Evolutionary conservation across 768 basidiomycete species (phyloP).

Genomic region (Pisolithus orientalis): DNA sequence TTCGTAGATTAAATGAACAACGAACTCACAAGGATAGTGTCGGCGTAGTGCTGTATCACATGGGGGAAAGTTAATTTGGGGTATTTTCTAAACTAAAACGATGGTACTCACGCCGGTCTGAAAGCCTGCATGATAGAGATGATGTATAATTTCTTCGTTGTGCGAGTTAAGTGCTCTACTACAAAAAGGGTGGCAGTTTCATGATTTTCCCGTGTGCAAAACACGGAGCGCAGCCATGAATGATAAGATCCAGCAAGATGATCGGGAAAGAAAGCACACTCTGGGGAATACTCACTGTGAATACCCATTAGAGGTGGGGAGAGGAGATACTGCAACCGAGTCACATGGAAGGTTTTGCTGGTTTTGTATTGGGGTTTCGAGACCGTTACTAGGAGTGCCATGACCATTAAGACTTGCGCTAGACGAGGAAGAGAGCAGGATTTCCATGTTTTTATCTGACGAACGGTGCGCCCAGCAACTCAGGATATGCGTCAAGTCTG

Average conservation of each 20-base stretch:
- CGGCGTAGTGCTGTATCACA: slow-evolving; percentile 64
- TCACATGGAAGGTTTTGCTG: slow-evolving; percentile 33
- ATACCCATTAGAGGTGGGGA: slow-evolving; percentile 50
- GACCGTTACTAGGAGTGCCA: slow-evolving; percentile 44
- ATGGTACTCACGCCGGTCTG: slow-evolving; percentile 64
- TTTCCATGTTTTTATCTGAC: slow-evolving; percentile 18
- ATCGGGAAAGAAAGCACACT: slow-evolving; percentile 3
- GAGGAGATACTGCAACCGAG: slow-evolving; percentile 22
- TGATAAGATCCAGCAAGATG: slow-evolving; percentile 2
- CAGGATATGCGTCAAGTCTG: background rate
- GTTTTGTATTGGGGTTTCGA: slow-evolving; percentile 30
- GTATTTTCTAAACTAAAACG: slow-evolving; percentile 6
- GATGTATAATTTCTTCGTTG: slow-evolving; percentile 72
- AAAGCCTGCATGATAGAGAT: slow-evolving; percentile 75
- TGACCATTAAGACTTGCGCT: slow-evolving; percentile 44
- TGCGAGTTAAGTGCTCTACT: slow-evolving; percentile 53
- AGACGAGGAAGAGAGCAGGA: slow-evolving; percentile 26
- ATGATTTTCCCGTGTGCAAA: slow-evolving; percentile 5
- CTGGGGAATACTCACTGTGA: slow-evolving; percentile 43
- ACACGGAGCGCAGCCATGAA: slow-evolving; percentile 1
- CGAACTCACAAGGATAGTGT: slow-evolving; percentile 63
- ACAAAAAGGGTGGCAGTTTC: slow-evolving; percentile 2
- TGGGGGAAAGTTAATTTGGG: slow-evolving; percentile 5
- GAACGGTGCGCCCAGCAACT: slow-evolving; percentile 1
- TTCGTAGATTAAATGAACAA: background rate